Conservation (phyloP, 2,329 filamentous ascomycete species). For the Ophiostoma quercus region DNA sequence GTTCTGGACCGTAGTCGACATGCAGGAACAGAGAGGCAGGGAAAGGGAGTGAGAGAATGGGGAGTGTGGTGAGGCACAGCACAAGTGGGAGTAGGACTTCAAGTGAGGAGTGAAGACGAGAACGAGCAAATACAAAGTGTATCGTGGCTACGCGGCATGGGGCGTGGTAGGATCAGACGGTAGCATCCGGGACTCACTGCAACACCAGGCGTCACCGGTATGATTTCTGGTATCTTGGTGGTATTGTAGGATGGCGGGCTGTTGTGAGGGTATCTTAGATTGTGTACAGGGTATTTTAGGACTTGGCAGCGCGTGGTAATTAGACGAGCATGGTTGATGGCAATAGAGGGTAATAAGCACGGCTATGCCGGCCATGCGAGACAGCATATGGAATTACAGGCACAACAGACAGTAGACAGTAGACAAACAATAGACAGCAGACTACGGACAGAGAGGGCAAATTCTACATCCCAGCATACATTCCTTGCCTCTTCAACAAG, state of each 20-base stretch:
- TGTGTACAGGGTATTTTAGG: too few species aligned
- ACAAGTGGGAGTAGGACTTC: too few species aligned
- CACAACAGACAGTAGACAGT: background rate
- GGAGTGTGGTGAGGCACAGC: background rate
- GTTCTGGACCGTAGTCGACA: background rate
- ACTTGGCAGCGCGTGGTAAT: background rate
- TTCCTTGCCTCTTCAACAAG: slow-evolving; percentile 4
- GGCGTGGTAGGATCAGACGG: background rate
- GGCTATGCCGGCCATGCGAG: background rate
- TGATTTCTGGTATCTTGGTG: background rate
- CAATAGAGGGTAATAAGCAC: background rate
- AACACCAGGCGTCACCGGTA: background rate
- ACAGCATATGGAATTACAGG: background rate
- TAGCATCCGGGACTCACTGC: background rate
- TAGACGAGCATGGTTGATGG: background rate
- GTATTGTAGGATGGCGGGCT: background rate
- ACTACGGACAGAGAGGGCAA: background rate
- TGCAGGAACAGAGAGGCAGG: background rate
- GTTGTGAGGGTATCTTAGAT: too few species aligned
- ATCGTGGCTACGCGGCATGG: background rate
- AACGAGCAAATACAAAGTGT: background rate
- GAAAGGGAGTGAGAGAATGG: background rate
- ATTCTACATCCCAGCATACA: background rate
- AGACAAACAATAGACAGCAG: background rate
- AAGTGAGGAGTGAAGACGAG: background rate